These are phyloP conservation scores for Nasturtium officinale DNA, from an alignment of 345 rosid genomes.

Conservation along the genomic window DNA sequence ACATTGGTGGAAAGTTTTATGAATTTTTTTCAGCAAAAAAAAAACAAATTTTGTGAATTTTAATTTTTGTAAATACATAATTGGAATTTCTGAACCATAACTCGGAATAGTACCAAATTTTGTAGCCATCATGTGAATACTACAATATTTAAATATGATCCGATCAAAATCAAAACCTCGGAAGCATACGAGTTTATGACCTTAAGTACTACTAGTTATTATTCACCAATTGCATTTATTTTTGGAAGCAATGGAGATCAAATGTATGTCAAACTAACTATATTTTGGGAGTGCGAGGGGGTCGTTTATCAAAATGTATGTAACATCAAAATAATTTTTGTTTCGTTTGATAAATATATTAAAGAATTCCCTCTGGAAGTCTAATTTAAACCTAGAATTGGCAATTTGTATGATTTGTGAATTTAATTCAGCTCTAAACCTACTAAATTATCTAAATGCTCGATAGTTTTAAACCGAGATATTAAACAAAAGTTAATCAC, in stretches of 20 bases:
- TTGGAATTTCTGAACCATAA: background rate
- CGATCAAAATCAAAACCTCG: conserved; percentile 3
- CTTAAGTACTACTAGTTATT: background rate
- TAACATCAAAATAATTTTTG: too few relatives aligned
- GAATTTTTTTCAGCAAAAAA: too few relatives aligned
- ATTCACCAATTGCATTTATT: background rate
- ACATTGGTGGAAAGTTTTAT: too few relatives aligned
- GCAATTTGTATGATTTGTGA: background rate
- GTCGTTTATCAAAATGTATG: too few relatives aligned
- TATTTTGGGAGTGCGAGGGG: too few relatives aligned
- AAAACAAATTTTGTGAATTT: too few relatives aligned
- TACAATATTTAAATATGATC: background rate
- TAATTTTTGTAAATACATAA: background rate
- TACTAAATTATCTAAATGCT: background rate
- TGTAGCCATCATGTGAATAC: background rate
- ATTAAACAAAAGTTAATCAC: background rate
- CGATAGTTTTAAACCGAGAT: background rate
- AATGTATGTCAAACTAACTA: too few relatives aligned
- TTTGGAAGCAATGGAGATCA: conserved; percentile 1
- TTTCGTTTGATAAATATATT: background rate
- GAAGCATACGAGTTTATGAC: conserved; percentile 4
- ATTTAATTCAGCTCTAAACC: background rate
- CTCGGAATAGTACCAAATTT: background rate
- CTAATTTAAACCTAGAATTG: background rate
- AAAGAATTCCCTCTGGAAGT: background rate